A percentile compares a stretch with the other conserved stretches of the same genome.
phyloP scores from a whole-genome alignment of 768 basidiomycete species.

The Pleurotus sapidus region DNA sequence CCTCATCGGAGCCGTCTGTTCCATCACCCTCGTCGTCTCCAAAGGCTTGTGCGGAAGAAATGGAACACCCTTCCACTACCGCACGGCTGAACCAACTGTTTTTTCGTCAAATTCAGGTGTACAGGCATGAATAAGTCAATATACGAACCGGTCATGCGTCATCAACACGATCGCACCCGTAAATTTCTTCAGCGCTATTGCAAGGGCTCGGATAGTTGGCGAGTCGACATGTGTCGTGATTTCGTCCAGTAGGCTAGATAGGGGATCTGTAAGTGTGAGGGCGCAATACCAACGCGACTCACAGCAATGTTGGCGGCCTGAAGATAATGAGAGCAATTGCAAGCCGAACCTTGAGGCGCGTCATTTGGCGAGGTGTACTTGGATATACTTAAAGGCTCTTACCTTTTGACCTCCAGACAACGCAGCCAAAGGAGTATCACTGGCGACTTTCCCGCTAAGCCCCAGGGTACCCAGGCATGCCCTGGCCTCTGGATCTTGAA shows the following conservation, averaged over 20 bases:
- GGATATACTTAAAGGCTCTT: neutral
- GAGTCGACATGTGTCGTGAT: constrained; percentile 71
- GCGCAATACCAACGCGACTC: neutral
- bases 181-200: constrained; percentile 46
- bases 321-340: constrained; percentile 56
- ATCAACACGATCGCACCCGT: constrained; percentile 59
- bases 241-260: constrained; percentile 43
- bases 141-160: constrained; percentile 53
- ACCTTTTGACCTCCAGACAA: constrained; percentile 60
- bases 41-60: constrained; percentile 18
- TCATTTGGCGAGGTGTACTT: neutral
- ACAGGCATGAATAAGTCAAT: neutral
- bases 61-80: constrained; percentile 21
- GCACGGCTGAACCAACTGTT: constrained; percentile 20
- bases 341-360: constrained; percentile 43
- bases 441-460: constrained; percentile 37
- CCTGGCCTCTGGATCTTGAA: constrained; percentile 36
- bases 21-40: constrained; percentile 17
- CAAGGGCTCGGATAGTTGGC: constrained; percentile 55
- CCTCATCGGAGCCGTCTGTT: constrained; percentile 10
- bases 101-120: neutral
- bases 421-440: constrained; percentile 39
- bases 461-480: constrained; percentile 40
- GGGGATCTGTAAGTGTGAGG: neutral
- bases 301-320: constrained; percentile 48